Percentiles rank a stretch among this genome's conserved stretches.
Evolutionary conservation across 345 rosid genomes (phyloP).

Genomic region (Gossypium sturtianum): DNA sequence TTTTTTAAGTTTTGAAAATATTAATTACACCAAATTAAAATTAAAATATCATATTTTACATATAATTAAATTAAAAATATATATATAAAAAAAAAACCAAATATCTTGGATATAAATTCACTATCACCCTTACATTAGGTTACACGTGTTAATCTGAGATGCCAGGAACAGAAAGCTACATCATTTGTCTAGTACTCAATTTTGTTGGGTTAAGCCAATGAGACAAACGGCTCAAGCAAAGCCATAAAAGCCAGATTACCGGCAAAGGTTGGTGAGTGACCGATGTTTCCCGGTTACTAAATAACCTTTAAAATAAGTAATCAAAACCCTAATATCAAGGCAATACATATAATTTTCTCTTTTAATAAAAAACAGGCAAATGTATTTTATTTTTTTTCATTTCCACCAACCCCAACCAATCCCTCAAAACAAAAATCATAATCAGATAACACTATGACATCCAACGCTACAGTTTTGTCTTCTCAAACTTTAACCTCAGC

Average conservation of each 20-base stretch:
- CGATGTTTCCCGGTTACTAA: slow-evolving; percentile 12
- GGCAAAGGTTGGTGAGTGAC: slow-evolving; percentile 39
- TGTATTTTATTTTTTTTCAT: not conserved
- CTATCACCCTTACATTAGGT: not conserved
- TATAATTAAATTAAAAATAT: too few species aligned
- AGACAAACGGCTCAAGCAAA: not conserved
- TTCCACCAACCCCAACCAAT: slow-evolving; percentile 30
- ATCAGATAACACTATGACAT: not conserved
- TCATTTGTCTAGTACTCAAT: not conserved
- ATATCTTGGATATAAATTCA: not conserved
- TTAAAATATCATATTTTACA: too few species aligned
- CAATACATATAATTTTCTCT: not conserved
- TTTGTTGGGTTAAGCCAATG: not conserved
- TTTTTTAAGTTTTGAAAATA: too few species aligned
- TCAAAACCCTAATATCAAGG: not conserved
- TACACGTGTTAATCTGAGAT: not conserved
- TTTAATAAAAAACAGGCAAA: not conserved
- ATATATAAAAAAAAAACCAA: too few species aligned
- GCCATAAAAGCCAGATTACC: slow-evolving; percentile 26
- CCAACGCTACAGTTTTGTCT: slow-evolving; percentile 18
- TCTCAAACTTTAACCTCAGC: not conserved
- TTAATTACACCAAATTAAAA: too few species aligned
- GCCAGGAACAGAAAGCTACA: not conserved
- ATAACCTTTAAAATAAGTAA: not conserved
- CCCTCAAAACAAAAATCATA: not conserved